These are phyloP conservation scores for Aegilops longissima DNA, from an alignment of 176 grass and related monocot species.

Conservation along the genomic window DNA sequence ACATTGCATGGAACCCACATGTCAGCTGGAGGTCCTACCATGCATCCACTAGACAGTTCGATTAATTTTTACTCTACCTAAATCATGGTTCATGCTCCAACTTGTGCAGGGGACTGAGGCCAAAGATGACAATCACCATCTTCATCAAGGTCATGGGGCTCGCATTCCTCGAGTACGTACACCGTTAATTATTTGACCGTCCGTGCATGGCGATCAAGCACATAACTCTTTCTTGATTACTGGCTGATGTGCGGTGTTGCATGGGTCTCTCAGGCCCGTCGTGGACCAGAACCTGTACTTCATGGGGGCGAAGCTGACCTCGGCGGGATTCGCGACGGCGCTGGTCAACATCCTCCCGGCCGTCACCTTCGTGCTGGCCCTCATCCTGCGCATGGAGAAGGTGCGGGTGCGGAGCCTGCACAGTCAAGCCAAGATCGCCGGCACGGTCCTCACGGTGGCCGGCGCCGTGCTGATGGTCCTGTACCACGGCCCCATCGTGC, in stretches of 20 bases:
- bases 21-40: too few species aligned
- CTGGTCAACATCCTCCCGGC: constrained; percentile 76
- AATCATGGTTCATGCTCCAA: too few species aligned
- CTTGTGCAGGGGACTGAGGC: constrained; percentile 52
- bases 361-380: constrained; percentile 76
- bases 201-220: not conserved
- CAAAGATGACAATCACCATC: constrained; percentile 58
- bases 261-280: constrained; percentile 53
- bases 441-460: constrained; percentile 55
- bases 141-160: constrained; percentile 77
- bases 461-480: constrained; percentile 90
- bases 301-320: constrained; percentile 61
- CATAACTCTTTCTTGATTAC: not conserved
- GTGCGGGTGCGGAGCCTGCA: constrained; percentile 57
- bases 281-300: constrained; percentile 93
- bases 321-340: constrained; percentile 72
- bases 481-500: constrained; percentile 73
- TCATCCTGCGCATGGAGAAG: constrained; percentile 72
- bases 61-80: too few species aligned
- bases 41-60: too few species aligned
- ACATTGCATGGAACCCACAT: not conserved
- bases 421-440: constrained; percentile 84
- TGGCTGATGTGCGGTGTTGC: not conserved
- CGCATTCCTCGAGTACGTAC: constrained; percentile 60
- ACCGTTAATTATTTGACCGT: not conserved